These are phyloP conservation scores for Hirschioporus abietinus DNA, from an alignment of 768 basidiomycete genomes.

Conservation along the genomic window DNA sequence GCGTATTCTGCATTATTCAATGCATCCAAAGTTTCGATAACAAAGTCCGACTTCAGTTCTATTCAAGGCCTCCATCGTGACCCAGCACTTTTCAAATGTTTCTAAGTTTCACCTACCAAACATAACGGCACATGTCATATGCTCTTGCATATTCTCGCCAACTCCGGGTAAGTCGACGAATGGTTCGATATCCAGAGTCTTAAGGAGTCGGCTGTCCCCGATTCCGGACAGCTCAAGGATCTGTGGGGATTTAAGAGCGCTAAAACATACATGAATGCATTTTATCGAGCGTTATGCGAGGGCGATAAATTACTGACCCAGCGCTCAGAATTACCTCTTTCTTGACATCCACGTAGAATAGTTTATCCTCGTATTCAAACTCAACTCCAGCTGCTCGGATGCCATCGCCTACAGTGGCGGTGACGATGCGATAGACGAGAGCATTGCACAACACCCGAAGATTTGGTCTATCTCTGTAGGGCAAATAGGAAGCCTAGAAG, in stretches of 20 bases:
- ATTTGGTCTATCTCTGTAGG: conserved; percentile 23
- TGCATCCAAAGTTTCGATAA: conserved; percentile 24
- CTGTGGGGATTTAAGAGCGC: conserved; percentile 42
- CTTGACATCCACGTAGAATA: conserved; percentile 31
- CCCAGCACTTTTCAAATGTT: too few species aligned
- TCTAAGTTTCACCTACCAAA: conserved; percentile 19
- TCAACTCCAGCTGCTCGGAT: conserved; percentile 43
- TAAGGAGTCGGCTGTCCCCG: conserved; percentile 45
- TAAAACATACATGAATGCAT: conserved; percentile 6
- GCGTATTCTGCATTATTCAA: conserved; percentile 23
- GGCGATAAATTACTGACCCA: conserved; percentile 8
- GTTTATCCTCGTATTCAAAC: conserved; percentile 29
- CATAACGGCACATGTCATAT: conserved; percentile 23
- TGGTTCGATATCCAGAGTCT: conserved; percentile 40
- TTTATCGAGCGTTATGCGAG: background rate
- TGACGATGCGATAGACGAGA: conserved; percentile 24
- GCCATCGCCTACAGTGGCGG: conserved; percentile 10
- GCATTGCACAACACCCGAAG: conserved; percentile 24
- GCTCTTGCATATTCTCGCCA: conserved; percentile 64
- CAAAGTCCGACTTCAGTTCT: conserved; percentile 29
- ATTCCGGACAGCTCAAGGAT: conserved; percentile 66
- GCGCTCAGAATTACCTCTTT: conserved; percentile 44
- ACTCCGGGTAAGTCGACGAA: conserved; percentile 69
- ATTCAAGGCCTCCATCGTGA: background rate
- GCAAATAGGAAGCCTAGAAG: conserved; percentile 20